Conservation (phyloP, 2,329 filamentous ascomycete species). For the Blastomyces silverae region DNA sequence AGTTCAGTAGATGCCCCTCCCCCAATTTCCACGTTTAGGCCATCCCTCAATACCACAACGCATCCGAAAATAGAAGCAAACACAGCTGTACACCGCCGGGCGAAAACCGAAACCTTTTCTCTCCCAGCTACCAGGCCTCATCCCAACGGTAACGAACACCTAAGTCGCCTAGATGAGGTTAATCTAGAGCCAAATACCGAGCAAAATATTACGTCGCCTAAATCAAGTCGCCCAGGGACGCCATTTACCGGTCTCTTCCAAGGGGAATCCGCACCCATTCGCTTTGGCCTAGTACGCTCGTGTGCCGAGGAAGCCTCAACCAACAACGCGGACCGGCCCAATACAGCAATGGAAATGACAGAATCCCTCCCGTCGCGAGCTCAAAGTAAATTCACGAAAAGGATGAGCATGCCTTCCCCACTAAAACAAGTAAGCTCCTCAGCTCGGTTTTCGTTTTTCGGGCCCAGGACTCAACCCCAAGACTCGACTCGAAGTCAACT, state of each 20-base stretch:
- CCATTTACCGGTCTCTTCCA: slow-evolving; percentile 10
- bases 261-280: slow-evolving; percentile 7
- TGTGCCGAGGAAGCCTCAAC: neutral
- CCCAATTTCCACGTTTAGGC: neutral
- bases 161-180: slow-evolving; percentile 7
- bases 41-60: neutral
- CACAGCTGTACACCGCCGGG: slow-evolving; percentile 11
- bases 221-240: neutral
- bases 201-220: neutral
- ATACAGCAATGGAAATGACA: slow-evolving; percentile 2
- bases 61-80: neutral
- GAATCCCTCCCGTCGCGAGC: neutral
- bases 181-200: neutral
- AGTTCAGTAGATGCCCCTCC: slow-evolving; percentile 1
- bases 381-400: slow-evolving; percentile 24
- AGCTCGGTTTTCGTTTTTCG: slow-evolving; percentile 41
- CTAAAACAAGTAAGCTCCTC: slow-evolving; percentile 33
- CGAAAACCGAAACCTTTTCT: slow-evolving; percentile 14
- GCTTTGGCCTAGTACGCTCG: neutral
- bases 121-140: neutral
- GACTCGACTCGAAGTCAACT: slow-evolving; percentile 26
- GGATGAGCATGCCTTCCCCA: slow-evolving; percentile 29
- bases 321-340: neutral
- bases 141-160: neutral
- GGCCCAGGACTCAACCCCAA: slow-evolving; percentile 29